Evolutionary conservation across 257 asterid genomes (phyloP).

Genomic region (Penstemon eatonii): DNA sequence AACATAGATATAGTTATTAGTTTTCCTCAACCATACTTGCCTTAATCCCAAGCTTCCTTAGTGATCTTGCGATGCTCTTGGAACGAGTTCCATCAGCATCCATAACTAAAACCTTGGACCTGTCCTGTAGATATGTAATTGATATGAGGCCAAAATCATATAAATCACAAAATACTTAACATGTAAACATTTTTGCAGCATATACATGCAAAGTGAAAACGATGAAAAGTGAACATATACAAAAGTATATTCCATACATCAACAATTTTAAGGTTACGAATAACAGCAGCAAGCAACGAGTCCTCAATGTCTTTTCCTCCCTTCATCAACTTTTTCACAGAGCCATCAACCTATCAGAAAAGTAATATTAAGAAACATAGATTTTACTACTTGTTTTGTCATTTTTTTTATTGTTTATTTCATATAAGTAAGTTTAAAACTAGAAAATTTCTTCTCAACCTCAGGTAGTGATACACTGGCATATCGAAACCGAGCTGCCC

Average conservation of each 20-base stretch:
- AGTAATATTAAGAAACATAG: neutral
- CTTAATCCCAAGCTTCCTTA: conserved; percentile 79
- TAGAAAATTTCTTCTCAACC: conserved; percentile 42
- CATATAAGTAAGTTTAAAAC: neutral
- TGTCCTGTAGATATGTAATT: conserved; percentile 50
- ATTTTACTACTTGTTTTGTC: neutral
- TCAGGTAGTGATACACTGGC: conserved; percentile 66
- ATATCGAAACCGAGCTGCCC: conserved; percentile 80
- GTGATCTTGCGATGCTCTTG: conserved; percentile 79
- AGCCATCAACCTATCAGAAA: conserved; percentile 58
- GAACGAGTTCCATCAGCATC: conserved; percentile 89
- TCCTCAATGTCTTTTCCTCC: conserved; percentile 74
- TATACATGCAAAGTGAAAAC: conserved; percentile 15
- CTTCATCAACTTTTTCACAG: conserved; percentile 62
- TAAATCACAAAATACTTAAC: neutral
- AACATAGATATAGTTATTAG: conserved; percentile 1
- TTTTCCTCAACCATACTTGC: conserved; percentile 43
- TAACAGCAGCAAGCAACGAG: conserved; percentile 71
- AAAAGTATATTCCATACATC: conserved; percentile 48
- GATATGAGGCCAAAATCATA: conserved; percentile 25
- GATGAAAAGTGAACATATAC: neutral
- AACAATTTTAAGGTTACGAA: conserved; percentile 83
- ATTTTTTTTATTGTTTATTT: neutral
- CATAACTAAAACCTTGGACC: conserved; percentile 84
- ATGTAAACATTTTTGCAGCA: neutral